A percentile compares a stretch with the other conserved stretches of the same genome.
Evolutionary conservation across 805 yeast genomes (phyloP).

Genomic region (Zygotorulaspora danielsina): DNA sequence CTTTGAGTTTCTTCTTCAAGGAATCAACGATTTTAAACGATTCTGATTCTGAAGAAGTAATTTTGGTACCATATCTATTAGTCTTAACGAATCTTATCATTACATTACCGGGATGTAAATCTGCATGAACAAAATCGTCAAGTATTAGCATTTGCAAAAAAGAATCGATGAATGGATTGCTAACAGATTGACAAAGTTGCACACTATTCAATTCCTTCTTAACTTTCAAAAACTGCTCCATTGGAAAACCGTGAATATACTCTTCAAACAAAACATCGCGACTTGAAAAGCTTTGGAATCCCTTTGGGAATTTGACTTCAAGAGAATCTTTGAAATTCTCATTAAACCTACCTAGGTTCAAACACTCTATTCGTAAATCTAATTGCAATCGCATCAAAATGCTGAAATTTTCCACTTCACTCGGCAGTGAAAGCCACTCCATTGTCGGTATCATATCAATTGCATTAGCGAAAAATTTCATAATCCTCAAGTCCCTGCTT

Average conservation of each 20-base stretch:
- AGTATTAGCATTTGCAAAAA: constrained; percentile 88
- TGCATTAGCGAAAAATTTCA: constrained; percentile 70
- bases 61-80: constrained; percentile 32
- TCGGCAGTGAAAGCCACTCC: constrained; percentile 97
- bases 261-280: constrained; percentile 81
- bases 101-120: constrained; percentile 94
- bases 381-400: constrained; percentile 82
- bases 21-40: constrained; percentile 20
- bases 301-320: constrained; percentile 77
- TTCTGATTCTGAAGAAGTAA: constrained; percentile 27
- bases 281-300: constrained; percentile 60
- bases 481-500: constrained; percentile 75
- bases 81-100: constrained; percentile 64
- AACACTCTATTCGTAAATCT: constrained; percentile 85
- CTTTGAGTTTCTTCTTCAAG: constrained; percentile 18
- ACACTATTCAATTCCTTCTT: constrained; percentile 30
- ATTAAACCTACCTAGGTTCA: constrained; percentile 68
- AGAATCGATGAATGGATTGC: constrained; percentile 84
- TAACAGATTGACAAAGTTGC: constrained; percentile 57
- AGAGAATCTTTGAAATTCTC: constrained; percentile 54
- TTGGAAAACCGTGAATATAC: constrained; percentile 74
- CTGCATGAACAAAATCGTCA: constrained; percentile 94
- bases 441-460: constrained; percentile 81
- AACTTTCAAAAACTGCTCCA: constrained; percentile 61
- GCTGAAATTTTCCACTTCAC: constrained; percentile 86